Base-by-base conservation (phyloP, 192 early-diverging fungal species). In the Coemansia sp. region DNA sequence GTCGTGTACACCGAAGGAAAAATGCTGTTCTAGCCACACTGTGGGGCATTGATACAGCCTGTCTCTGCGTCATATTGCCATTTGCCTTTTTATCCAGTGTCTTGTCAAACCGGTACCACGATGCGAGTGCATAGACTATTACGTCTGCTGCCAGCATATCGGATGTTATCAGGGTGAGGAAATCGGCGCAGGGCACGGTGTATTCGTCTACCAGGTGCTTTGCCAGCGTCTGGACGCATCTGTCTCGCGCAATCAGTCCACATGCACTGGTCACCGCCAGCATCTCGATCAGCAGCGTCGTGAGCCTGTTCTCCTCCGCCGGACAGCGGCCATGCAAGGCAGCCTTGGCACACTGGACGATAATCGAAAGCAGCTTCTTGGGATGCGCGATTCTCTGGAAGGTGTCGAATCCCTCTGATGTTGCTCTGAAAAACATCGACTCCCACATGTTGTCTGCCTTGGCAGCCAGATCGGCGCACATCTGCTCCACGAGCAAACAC, bases 401-500 rank as follows among this genome's bases (percentile, higher is more conserved):
- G 11, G 44, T 19, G 1, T 17, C 0, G 2, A 20, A 36, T 1
- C 55, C 63, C n/a, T 46, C 40, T n/a, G 47, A 40, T 0, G 40
- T 44, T 13, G 57, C 18, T 33, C 15, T 46, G 24, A 64, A 26
- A 40, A 75, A 67, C 37, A 75, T 33, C 3, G 72, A 64, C 6
- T 32, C 23, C 26, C 20, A 32, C 9, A 45, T 23, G 14, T 27
- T 20, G 20, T 8, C 43, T 10, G 60, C 45, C 8, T 64, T 53
- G 17, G 20, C 36, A 3, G 60, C 53, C 38, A 68, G 19, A 46
- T 75, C 72, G 4, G 53, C 56, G 18, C 55, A 55, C 50, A 75
- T 46, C 50, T 67, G 72, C 50, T 75, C 53, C 3, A 68, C 44
- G n/a, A 75, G 36, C 3, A 68, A 8, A 14, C 64, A 56, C 7